phyloP scores from a whole-genome alignment of 768 basidiomycete genomes.

The Tephrocybe sp. region DNA sequence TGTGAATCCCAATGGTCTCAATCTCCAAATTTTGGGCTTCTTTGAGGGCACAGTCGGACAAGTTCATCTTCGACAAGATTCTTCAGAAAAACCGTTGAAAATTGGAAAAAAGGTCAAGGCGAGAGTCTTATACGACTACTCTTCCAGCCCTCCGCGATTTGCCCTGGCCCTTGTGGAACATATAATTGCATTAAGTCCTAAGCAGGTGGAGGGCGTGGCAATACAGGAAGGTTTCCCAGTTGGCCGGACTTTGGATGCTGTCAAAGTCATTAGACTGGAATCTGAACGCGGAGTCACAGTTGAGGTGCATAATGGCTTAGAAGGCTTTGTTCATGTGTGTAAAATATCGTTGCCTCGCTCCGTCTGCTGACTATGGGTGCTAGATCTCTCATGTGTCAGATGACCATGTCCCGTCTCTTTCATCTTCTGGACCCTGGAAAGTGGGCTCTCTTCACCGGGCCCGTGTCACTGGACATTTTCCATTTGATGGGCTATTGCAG shows the following conservation, averaged over 20 bases:
- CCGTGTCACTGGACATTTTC: slow-evolving; percentile 82
- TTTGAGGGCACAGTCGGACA: slow-evolving; percentile 89
- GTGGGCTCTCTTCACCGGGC: slow-evolving; percentile 76
- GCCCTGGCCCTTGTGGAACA: slow-evolving; percentile 77
- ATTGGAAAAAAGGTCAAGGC: slow-evolving; percentile 78
- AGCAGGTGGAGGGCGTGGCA: slow-evolving; percentile 25
- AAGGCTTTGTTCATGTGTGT: slow-evolving; percentile 87
- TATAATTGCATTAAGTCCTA: slow-evolving; percentile 53
- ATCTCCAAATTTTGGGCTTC: slow-evolving; percentile 86
- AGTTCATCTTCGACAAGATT: slow-evolving; percentile 61
- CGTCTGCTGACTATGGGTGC: slow-evolving; percentile 7
- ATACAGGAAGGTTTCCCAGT: slow-evolving; percentile 66
- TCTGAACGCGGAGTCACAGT: slow-evolving; percentile 79
- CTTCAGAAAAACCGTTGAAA: slow-evolving; percentile 45
- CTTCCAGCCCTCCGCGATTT: slow-evolving; percentile 76
- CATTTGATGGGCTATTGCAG: slow-evolving; percentile 84
- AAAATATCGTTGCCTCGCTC: slow-evolving; percentile 1
- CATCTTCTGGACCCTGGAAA: slow-evolving; percentile 79
- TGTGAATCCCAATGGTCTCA: slow-evolving; percentile 69
- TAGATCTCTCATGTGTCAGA: slow-evolving; percentile 95
- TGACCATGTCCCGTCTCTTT: slow-evolving; percentile 81
- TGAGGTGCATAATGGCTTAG: slow-evolving; percentile 57
- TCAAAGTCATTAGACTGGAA: slow-evolving; percentile 74
- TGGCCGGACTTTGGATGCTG: slow-evolving; percentile 68
- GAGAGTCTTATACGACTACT: slow-evolving; percentile 79